A percentile compares a stretch with the other conserved stretches of the same genome.
Conservation (phyloP, 2,329 filamentous ascomycete species). For the Daldinia eschscholtzii region DNA sequence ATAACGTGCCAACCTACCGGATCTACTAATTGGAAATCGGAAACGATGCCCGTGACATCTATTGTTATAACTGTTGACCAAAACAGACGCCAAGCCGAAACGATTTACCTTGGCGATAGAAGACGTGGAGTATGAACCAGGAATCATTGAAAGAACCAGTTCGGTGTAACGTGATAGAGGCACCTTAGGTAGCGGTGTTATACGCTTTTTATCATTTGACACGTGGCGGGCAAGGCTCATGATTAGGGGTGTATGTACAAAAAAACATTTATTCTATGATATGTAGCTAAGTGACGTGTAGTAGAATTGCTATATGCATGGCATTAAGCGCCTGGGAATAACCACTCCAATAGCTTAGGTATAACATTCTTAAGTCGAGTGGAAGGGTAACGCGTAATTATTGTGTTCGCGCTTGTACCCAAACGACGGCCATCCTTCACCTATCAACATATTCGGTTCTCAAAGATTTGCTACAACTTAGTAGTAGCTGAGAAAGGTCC, state of each 20-base stretch:
- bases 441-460: conserved; percentile 21
- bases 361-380: conserved; percentile 5
- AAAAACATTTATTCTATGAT: background rate
- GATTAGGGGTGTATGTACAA: background rate
- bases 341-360: background rate
- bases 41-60: background rate
- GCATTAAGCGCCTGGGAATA: background rate
- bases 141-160: background rate
- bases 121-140: background rate
- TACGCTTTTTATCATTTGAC: background rate
- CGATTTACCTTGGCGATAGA: conserved; percentile 2
- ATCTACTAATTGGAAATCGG: background rate
- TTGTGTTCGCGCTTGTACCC: conserved; percentile 4
- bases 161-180: background rate
- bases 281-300: background rate
- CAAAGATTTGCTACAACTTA: conserved; percentile 14
- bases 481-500: conserved; percentile 11
- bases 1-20: background rate
- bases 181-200: background rate
- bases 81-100: background rate
- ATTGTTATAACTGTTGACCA: background rate
- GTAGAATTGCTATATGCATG: conserved; percentile 4
- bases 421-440: background rate
- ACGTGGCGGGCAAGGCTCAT: background rate
- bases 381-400: conserved; percentile 1